Evolutionary conservation across 805 yeast genomes (phyloP).

Genomic region (Nadsonia fulvescens): DNA sequence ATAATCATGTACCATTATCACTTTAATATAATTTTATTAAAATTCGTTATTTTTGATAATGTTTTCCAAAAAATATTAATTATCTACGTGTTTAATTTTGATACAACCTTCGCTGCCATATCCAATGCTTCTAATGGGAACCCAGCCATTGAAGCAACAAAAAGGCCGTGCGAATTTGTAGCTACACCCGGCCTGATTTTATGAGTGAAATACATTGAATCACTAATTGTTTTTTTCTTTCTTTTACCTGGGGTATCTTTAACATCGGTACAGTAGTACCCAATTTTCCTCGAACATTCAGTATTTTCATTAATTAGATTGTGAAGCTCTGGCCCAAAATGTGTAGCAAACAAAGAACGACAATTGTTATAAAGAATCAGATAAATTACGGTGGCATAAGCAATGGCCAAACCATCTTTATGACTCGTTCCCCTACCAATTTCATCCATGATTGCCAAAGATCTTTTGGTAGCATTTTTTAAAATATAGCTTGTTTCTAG

Average conservation of each 20-base stretch:
- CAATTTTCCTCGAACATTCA: constrained; percentile 12
- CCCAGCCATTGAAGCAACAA: constrained; percentile 64
- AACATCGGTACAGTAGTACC: constrained; percentile 14
- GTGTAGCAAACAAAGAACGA: constrained; percentile 78
- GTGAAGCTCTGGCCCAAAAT: constrained; percentile 45
- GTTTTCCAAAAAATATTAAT: not conserved
- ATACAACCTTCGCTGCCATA: constrained; percentile 28
- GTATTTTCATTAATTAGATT: constrained; percentile 20
- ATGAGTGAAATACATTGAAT: constrained; percentile 27
- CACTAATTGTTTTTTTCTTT: constrained; percentile 4
- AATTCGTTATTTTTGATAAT: too few relatives aligned
- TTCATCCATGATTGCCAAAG: constrained; percentile 71
- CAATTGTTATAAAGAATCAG: constrained; percentile 38
- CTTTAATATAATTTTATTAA: too few relatives aligned
- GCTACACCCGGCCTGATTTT: constrained; percentile 49
- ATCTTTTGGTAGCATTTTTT: constrained; percentile 41
- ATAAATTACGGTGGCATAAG: constrained; percentile 53
- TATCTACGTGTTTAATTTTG: not conserved
- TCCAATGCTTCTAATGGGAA: constrained; percentile 44
- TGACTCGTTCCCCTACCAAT: constrained; percentile 84
- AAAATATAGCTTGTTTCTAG: constrained; percentile 60
- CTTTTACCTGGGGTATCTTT: constrained; percentile 4
- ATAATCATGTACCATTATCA: too few relatives aligned
- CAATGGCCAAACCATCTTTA: constrained; percentile 68
- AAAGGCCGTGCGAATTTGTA: constrained; percentile 54